Evolutionary conservation across 179 eudicot species (phyloP).

Genomic region (Corrigiola litoralis): DNA sequence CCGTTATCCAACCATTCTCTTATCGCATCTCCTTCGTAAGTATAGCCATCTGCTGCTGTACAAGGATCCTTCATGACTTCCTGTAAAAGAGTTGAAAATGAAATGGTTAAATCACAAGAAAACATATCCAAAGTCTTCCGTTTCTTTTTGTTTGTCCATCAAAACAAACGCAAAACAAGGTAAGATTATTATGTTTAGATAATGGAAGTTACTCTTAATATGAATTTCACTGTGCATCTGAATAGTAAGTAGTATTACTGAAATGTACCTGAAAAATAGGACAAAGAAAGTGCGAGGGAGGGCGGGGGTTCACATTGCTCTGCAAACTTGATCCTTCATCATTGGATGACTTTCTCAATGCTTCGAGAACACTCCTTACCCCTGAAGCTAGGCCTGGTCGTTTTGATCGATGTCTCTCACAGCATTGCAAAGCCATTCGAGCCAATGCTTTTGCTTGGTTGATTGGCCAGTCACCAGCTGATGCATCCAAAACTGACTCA

Average conservation of each 20-base stretch:
- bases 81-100: conserved; percentile 25
- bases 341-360: conserved; percentile 34
- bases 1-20: conserved; percentile 75
- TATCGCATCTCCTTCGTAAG: conserved; percentile 83
- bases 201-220: no score
- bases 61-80: conserved; percentile 83
- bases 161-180: no score
- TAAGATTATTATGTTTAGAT: no score
- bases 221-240: neutral
- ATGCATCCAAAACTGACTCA: conserved; percentile 45
- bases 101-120: neutral
- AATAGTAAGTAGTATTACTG: neutral
- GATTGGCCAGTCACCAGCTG: conserved; percentile 80
- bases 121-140: no score
- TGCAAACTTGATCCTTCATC: conserved; percentile 24
- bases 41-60: conserved; percentile 83
- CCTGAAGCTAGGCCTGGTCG: conserved; percentile 53
- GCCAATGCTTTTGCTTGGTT: conserved; percentile 46
- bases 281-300: conserved; percentile 77
- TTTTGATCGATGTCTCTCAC: conserved; percentile 34
- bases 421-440: conserved; percentile 58
- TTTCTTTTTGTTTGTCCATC: no score
- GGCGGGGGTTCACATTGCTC: conserved; percentile 36
- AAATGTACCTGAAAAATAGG: conserved; percentile 69
- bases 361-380: conserved; percentile 44